Percentiles rank a stretch among this genome's conserved stretches.
These are phyloP conservation scores for Aspergillus ruber DNA, from an alignment of 2,329 filamentous ascomycete genomes.

Conservation along the genomic window DNA sequence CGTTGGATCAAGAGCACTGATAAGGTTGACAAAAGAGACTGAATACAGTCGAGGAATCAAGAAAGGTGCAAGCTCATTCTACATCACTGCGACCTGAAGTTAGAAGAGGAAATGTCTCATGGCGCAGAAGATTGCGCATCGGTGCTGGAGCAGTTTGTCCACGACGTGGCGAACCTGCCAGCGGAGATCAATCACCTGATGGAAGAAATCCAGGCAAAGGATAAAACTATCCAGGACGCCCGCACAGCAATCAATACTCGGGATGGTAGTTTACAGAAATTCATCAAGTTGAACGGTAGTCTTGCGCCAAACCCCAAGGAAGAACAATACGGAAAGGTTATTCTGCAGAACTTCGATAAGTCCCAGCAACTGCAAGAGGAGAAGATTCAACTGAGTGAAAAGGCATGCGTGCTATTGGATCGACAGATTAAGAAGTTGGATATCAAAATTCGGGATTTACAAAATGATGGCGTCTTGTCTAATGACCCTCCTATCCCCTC, in stretches of 20 bases:
- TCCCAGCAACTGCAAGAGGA: slow-evolving; percentile 55
- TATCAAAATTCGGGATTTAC: slow-evolving; percentile 54
- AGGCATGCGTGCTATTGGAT: slow-evolving; percentile 54
- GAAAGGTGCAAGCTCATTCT: too few species aligned
- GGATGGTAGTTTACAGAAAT: slow-evolving; percentile 58
- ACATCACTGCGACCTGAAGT: too few species aligned
- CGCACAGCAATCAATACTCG: slow-evolving; percentile 51
- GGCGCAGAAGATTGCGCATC: slow-evolving; percentile 56
- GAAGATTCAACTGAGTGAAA: slow-evolving; percentile 56
- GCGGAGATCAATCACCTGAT: slow-evolving; percentile 60
- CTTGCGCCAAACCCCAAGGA: slow-evolving; percentile 59
- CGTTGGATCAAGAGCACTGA: too few species aligned
- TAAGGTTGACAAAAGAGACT: too few species aligned
- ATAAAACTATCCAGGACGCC: slow-evolving; percentile 54
- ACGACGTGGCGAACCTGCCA: slow-evolving; percentile 57
- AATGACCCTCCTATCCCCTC: slow-evolving; percentile 56
- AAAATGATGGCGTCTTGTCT: slow-evolving; percentile 53
- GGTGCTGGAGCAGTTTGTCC: slow-evolving; percentile 59
- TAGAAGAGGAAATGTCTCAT: slow-evolving; percentile 34
- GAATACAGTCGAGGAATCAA: too few species aligned
- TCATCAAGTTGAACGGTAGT: slow-evolving; percentile 57
- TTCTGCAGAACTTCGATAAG: slow-evolving; percentile 53
- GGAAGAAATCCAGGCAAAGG: slow-evolving; percentile 62
- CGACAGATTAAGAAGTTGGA: slow-evolving; percentile 59
- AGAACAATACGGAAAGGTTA: slow-evolving; percentile 52